phyloP scores from a whole-genome alignment of 768 basidiomycete genomes.

The Coprinopsis cinerea region DNA sequence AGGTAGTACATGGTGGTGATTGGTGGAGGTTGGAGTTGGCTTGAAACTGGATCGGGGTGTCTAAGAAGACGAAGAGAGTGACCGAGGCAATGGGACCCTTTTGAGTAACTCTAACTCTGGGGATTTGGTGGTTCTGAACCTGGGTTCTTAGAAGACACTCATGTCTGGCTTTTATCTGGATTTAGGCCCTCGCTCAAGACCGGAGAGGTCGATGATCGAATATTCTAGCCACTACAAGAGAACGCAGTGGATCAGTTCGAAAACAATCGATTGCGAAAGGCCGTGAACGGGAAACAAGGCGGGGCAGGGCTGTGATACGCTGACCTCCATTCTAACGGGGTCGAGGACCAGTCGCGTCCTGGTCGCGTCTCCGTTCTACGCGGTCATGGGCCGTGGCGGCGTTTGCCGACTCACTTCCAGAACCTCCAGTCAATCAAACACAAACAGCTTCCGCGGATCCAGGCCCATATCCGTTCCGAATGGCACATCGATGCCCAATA shows the following conservation, averaged over 20 bases:
- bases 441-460: not conserved
- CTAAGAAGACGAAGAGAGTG: not conserved
- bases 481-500: too few relatives aligned
- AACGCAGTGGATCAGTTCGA: too few relatives aligned
- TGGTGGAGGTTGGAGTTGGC: not conserved
- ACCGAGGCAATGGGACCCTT: not conserved
- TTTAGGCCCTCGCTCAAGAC: not conserved
- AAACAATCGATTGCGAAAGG: not conserved
- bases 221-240: slow-evolving; percentile 3
- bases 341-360: slow-evolving; percentile 9
- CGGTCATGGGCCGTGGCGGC: not conserved
- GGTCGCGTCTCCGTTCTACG: not conserved
- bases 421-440: not conserved
- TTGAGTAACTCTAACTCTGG: not conserved
- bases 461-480: not conserved
- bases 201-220: not conserved
- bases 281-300: not conserved
- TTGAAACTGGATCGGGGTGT: not conserved
- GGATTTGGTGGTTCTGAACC: not conserved
- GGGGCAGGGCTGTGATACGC: not conserved
- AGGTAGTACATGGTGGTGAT: slow-evolving; percentile 18
- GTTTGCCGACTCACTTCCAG: not conserved
- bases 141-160: not conserved
- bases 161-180: slow-evolving; percentile 1
- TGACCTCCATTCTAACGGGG: slow-evolving; percentile 5